A percentile compares a stretch with the other conserved stretches of the same genome.
Conservation (phyloP, 2,329 filamentous ascomycete genomes). For the Sphaceloma murrayae region DNA sequence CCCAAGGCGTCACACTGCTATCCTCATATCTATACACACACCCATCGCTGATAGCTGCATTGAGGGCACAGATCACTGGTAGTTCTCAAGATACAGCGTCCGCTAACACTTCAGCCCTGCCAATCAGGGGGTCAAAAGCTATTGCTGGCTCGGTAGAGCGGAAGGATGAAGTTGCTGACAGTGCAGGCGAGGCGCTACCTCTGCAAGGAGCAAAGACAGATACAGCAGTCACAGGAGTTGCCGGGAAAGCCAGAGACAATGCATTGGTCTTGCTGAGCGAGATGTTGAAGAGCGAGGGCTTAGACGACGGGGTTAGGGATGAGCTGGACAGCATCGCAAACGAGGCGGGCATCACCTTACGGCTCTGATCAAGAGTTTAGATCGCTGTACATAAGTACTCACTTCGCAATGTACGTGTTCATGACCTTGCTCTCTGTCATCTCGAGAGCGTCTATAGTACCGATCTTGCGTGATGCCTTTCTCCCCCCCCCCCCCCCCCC, state of each 20-base stretch:
- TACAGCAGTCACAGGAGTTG: constrained; percentile 20
- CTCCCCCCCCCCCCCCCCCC: constrained; percentile 38
- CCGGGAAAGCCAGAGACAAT: constrained; percentile 35
- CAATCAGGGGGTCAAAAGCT: not conserved
- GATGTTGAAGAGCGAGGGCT: constrained; percentile 29
- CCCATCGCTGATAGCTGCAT: not conserved
- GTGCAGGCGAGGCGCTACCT: not conserved
- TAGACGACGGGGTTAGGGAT: constrained; percentile 24
- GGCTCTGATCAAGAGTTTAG: not conserved
- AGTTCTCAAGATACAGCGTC: not conserved
- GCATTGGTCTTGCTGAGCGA: constrained; percentile 29
- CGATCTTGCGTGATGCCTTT: too few relatives aligned
- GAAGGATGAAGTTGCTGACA: constrained; percentile 25
- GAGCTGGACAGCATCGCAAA: constrained; percentile 14
- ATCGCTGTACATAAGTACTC: too few relatives aligned
- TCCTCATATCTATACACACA: not conserved
- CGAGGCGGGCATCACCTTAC: constrained; percentile 14
- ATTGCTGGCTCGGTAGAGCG: not conserved
- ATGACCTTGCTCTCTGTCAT: too few relatives aligned
- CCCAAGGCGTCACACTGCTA: not conserved
- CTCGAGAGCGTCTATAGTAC: too few relatives aligned
- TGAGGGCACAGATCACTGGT: not conserved
- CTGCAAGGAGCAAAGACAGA: constrained; percentile 8
- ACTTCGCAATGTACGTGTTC: too few relatives aligned
- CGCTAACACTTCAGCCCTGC: not conserved